Base-by-base conservation (phyloP, 306 rosid species). In the Lagenaria siceraria region DNA sequence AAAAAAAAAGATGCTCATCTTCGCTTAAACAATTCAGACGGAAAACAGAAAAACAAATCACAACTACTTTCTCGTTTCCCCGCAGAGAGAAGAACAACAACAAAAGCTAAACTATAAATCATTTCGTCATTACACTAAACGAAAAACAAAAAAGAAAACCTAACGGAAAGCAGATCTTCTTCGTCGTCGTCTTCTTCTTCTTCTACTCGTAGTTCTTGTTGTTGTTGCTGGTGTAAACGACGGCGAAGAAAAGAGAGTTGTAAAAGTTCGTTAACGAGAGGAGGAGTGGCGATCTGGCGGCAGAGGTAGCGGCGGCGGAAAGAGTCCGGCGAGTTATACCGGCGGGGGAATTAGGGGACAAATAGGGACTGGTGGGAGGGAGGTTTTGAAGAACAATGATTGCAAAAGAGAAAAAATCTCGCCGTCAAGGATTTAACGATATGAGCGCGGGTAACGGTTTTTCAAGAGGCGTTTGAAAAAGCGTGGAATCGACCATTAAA, bases 361-460 rank as follows among this genome's bases (percentile, higher is more conserved):
- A 71, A 1, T 71, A 71, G 76, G 76, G 59, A 72, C 27, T 29
- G 61, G 77, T 72, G 61, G 77, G 38, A 33, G 56, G 22, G 66
- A 65, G 73, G 73, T 10, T 21, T 74, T 5, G 78, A 54, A 74
- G 33, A n/a, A 35, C 52, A 75, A 75, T 75, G 78, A 75, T 75
- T 75, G 66, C 53, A 3, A 51, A 17, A 19, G 14, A 35, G 19
- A 18, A 18, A 15, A 19, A 35, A 55, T 18, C 27, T 55, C 53
- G 66, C 52, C 78, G 78, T 75, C 53, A 12, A 55, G 22, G 33
- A 38, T 75, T 75, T 75, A 75, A 75, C 64, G 78, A 48, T 54
- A 75, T 55, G 65, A 55, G 78, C 31, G 78, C 64, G 78, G 52
- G 53, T 54, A 51, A 73, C 61, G 38, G 56, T 68, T 73, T 25